Base-by-base conservation (phyloP, 75 land plant species). In the Chamaecyparis obtusa region DNA sequence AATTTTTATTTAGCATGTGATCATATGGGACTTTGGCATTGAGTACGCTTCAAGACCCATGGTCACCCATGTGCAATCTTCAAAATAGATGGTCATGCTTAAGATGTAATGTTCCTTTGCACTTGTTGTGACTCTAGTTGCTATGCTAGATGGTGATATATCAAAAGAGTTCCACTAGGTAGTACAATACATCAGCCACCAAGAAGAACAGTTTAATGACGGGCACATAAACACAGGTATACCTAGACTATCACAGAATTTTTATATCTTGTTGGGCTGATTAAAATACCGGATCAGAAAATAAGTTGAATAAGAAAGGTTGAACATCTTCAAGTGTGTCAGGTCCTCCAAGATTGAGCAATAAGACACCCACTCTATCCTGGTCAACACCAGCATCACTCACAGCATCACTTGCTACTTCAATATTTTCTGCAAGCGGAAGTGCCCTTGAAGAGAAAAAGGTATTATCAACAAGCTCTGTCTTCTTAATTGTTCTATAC, bases 271-370 rank as follows among this genome's bases (percentile, higher is more conserved):
- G 33, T 46, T 81, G 83, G 46, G 27, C 16, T n/a, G 17, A 81
- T 27, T 8, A 46, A 41, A 95, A 86, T 96, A 96, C 98, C 17
- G 98, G 98, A 90, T 96, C 98, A 24, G 97, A 97, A 92, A 96
- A 96, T 74, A 96, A 89, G 69, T 96, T 96, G 92, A 76, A 96
- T 84, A 96, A 72, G 88, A 96, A 96, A 33, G 98, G 98, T 67
- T 96, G 98, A 55, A 96, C 98, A 89, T 96, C 98, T 55, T 95
- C 14, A 78, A 96, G 93, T 14, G 96, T 92, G 16, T 96, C 96
- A 21, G 98, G 98, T 4, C 98, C 98, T 84, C 98, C 98, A 82
- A 96, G 97, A 86, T 96, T 96, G 81, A 96, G 82, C 54, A 96
- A 90, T 80, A 96, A 67, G 71, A 96, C 95, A 21, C 98, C 98